phyloP scores from a whole-genome alignment of 352 stramenopile genomes.

The Pythium insidiosum region DNA sequence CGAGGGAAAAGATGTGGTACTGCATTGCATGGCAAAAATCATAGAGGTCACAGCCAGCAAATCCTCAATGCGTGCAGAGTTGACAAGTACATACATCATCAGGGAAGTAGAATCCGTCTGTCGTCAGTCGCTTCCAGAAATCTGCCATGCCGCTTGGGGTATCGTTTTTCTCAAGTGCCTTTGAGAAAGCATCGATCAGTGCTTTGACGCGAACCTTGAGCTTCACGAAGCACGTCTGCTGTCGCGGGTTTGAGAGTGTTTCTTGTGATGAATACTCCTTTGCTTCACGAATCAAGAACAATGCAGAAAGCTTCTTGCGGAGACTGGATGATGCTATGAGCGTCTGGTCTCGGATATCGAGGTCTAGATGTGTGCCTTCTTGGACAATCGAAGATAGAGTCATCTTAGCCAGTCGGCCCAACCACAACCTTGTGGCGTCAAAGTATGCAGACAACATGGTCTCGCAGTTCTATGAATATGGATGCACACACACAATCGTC shows the following conservation, averaged over 20 bases:
- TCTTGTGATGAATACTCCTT: too few species aligned
- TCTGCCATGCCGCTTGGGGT: constrained; percentile 42
- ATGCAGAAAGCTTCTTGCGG: constrained; percentile 32
- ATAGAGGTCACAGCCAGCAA: too few species aligned
- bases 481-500: too few species aligned
- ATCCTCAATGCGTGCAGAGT: too few species aligned
- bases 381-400: constrained; percentile 46
- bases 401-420: constrained; percentile 35
- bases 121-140: constrained; percentile 46
- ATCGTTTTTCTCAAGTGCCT: constrained; percentile 40
- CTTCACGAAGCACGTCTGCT: constrained; percentile 27
- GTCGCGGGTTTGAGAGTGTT: too few species aligned
- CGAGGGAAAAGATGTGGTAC: constrained; percentile 49
- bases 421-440: constrained; percentile 53
- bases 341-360: constrained; percentile 35
- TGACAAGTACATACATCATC: too few species aligned
- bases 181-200: constrained; percentile 35
- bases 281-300: constrained; percentile 29
- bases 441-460: constrained; percentile 59
- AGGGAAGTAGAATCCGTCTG: constrained; percentile 63
- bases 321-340: too few species aligned
- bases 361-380: constrained; percentile 33
- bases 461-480: constrained; percentile 9
- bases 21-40: too few species aligned
- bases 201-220: constrained; percentile 55